Conservation (phyloP, 73 alveolate genomes). For the Tetrahymena malaccensis region DNA sequence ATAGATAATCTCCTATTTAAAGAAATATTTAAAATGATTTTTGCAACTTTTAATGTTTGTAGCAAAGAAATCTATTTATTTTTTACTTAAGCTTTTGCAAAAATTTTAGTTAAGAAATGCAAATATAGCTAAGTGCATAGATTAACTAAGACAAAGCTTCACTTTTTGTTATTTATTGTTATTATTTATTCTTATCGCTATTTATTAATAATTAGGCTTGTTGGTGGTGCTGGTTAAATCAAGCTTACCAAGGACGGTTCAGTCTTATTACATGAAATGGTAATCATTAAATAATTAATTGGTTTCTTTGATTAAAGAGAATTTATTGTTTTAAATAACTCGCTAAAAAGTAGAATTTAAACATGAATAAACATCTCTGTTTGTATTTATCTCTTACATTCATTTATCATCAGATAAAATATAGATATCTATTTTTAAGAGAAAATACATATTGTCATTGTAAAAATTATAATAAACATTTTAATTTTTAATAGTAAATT, state of each 20-base stretch:
- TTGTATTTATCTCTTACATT: not conserved
- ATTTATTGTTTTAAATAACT: too few relatives aligned
- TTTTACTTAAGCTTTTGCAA: conserved; percentile 4
- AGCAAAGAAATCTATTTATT: not conserved
- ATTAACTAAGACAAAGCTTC: not conserved
- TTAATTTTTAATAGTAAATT: conserved; percentile 42
- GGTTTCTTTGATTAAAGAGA: not conserved
- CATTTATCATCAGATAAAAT: too few relatives aligned
- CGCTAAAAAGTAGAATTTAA: not conserved
- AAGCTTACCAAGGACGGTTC: conserved; percentile 93
- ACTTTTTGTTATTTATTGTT: not conserved
- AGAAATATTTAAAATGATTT: not conserved
- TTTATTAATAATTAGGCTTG: conserved; percentile 32
- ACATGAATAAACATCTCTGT: too few relatives aligned
- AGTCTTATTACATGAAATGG: conserved; percentile 90
- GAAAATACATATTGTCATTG: too few relatives aligned
- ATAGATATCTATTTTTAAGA: too few relatives aligned
- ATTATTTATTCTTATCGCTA: not conserved
- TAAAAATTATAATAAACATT: not conserved
- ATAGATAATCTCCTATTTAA: not conserved
- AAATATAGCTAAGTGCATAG: not conserved
- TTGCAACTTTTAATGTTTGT: not conserved
- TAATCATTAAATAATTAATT: not conserved
- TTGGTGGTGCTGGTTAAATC: conserved; percentile 97
- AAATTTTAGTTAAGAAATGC: not conserved